phyloP scores from a whole-genome alignment of 73 alveolate genomes.

The Paramecium octaurelia region DNA sequence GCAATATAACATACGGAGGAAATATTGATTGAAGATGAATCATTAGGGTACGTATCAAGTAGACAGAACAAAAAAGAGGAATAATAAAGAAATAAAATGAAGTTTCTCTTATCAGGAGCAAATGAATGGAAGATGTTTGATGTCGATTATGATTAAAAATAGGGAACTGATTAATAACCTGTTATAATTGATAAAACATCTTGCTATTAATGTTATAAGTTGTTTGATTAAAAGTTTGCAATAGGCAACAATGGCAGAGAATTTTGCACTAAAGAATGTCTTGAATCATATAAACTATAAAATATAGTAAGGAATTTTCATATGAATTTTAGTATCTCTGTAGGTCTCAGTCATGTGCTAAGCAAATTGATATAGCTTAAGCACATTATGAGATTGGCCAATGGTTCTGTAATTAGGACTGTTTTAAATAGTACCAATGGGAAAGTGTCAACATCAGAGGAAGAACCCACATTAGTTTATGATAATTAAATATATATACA shows the following conservation, averaged over 20 bases:
- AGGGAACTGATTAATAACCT: neutral
- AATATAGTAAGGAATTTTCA: neutral
- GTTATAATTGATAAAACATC: neutral
- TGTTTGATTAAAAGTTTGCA: neutral
- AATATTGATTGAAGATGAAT: neutral
- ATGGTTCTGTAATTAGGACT: constrained; percentile 1
- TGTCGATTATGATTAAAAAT: neutral
- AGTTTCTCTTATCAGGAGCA: neutral
- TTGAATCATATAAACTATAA: neutral
- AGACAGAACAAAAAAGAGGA: neutral
- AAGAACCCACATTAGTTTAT: neutral
- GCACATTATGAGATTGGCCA: neutral
- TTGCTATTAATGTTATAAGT: constrained; percentile 22
- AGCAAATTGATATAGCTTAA: neutral
- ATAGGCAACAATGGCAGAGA: neutral
- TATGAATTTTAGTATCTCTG: neutral
- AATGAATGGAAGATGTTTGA: neutral
- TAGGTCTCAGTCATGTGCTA: neutral
- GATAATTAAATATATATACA: neutral
- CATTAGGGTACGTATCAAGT: constrained; percentile 17
- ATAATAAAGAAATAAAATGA: constrained; percentile 7
- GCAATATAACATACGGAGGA: neutral
- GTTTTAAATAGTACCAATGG: neutral
- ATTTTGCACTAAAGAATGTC: constrained; percentile 5
- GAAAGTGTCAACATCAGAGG: neutral